Evolutionary conservation across 192 early-diverging fungal species (phyloP).

Genomic region (Allomyces javanicus): DNA sequence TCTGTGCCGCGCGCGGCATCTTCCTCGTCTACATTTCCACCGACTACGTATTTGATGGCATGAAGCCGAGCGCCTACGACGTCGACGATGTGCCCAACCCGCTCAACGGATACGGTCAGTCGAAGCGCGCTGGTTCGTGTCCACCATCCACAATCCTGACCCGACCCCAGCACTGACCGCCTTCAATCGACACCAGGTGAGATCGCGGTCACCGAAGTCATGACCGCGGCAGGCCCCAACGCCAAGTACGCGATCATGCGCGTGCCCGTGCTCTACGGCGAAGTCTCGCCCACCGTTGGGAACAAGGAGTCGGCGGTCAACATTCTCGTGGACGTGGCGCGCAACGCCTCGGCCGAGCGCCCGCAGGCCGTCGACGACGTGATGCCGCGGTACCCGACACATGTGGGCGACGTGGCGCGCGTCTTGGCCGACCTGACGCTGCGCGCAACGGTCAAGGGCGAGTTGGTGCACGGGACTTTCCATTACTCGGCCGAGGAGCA

Average conservation of each 20-base stretch:
- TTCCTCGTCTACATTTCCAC: conserved; percentile 67
- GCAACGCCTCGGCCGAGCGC: conserved; percentile 14
- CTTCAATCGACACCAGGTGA: conserved; percentile 15
- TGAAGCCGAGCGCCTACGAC: conserved; percentile 48
- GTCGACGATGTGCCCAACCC: conserved; percentile 48
- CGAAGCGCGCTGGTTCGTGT: background rate
- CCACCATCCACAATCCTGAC: background rate
- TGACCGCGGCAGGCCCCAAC: conserved; percentile 31
- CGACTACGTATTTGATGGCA: conserved; percentile 88
- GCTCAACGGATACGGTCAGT: conserved; percentile 56
- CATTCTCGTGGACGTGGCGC: conserved; percentile 10
- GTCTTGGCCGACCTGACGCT: conserved; percentile 2
- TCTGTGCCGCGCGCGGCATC: conserved; percentile 24
- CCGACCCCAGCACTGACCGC: background rate
- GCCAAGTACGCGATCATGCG: conserved; percentile 44
- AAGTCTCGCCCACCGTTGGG: background rate
- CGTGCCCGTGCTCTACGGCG: conserved; percentile 62
- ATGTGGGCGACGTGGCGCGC: conserved; percentile 8
- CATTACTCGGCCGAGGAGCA: conserved; percentile 41
- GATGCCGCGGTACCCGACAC: conserved; percentile 60
- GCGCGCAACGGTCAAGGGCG: conserved; percentile 14
- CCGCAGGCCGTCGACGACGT: conserved; percentile 38
- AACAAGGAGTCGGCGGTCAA: background rate
- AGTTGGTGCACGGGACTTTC: conserved; percentile 25
- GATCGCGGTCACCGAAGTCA: conserved; percentile 57